Evolutionary conservation across 495 filamentous ascomycete genomes (phyloP).

Genomic region (Cercophora sp.): DNA sequence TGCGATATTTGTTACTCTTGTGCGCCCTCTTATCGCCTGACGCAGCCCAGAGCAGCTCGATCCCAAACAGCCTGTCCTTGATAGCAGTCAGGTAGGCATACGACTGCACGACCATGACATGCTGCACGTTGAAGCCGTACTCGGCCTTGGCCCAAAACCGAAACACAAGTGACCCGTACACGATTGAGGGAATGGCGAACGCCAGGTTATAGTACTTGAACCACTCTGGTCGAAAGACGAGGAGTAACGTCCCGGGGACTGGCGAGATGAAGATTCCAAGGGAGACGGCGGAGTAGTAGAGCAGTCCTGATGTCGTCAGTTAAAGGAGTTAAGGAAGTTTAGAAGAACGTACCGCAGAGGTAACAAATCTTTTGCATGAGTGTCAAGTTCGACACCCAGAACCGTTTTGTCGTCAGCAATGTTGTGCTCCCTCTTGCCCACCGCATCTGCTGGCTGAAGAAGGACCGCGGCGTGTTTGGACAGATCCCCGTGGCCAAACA

Average conservation of each 20-base stretch:
- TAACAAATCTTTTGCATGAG: conserved; percentile 32
- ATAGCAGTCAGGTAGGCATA: conserved; percentile 33
- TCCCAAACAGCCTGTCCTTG: conserved; percentile 30
- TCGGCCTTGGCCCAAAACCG: conserved; percentile 29
- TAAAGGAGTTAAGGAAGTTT: too few relatives aligned
- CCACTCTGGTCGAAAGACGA: conserved; percentile 27
- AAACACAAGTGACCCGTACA: conserved; percentile 28
- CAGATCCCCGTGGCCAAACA: conserved; percentile 32
- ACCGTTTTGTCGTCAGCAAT: conserved; percentile 29
- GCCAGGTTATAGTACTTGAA: conserved; percentile 36
- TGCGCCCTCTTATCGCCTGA: conserved; percentile 34
- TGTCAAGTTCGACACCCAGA: conserved; percentile 28
- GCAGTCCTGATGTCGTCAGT: conserved; percentile 26
- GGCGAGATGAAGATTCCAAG: conserved; percentile 34
- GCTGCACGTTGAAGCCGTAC: conserved; percentile 34
- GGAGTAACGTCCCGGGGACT: conserved; percentile 28
- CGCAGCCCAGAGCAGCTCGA: conserved; percentile 31
- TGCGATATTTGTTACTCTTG: conserved; percentile 32
- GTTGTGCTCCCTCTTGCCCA: conserved; percentile 32
- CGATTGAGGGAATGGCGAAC: conserved; percentile 30
- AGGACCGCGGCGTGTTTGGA: conserved; percentile 31
- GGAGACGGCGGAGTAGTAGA: conserved; percentile 33
- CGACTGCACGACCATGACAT: conserved; percentile 34
- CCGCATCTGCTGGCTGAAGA: conserved; percentile 35
- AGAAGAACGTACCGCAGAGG: conserved; percentile 25